These are phyloP conservation scores for Scopulariopsis brevicaulis DNA, from an alignment of 2,329 filamentous ascomycete species.

Conservation along the genomic window DNA sequence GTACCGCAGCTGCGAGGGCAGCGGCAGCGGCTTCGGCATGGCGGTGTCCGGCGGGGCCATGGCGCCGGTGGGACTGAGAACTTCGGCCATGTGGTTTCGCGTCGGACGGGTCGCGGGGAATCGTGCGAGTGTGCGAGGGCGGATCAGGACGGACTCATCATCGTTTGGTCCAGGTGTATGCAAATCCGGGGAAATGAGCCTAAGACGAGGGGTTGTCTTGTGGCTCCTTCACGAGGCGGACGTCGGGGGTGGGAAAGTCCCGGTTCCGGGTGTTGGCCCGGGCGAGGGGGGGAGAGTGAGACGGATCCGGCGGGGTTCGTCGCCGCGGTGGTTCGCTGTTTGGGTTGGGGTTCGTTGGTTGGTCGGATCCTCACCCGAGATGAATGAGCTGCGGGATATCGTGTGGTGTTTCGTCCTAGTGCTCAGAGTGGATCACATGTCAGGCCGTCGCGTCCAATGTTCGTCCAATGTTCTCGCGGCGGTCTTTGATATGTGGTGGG, in stretches of 20 bases:
- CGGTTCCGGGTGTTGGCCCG: neutral
- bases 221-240: neutral
- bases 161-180: neutral
- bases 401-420: neutral
- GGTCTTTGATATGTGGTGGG: neutral
- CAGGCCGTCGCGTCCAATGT: neutral
- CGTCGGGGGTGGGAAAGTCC: neutral
- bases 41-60: neutral
- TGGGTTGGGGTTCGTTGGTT: neutral
- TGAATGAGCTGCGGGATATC: neutral
- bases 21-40: neutral
- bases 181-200: neutral
- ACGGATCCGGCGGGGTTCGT: neutral
- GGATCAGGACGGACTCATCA: neutral
- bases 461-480: neutral
- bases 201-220: neutral
- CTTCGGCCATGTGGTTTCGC: neutral
- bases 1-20: constrained; percentile 35
- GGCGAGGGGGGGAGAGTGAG: neutral
- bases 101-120: neutral
- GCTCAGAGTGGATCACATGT: neutral
- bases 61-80: neutral
- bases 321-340: neutral
- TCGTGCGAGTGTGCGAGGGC: neutral
- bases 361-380: neutral